Percentiles rank a stretch among this genome's conserved stretches.
phyloP scores from a whole-genome alignment of 73 alveolate species.

The Paramecium biaurelia region DNA sequence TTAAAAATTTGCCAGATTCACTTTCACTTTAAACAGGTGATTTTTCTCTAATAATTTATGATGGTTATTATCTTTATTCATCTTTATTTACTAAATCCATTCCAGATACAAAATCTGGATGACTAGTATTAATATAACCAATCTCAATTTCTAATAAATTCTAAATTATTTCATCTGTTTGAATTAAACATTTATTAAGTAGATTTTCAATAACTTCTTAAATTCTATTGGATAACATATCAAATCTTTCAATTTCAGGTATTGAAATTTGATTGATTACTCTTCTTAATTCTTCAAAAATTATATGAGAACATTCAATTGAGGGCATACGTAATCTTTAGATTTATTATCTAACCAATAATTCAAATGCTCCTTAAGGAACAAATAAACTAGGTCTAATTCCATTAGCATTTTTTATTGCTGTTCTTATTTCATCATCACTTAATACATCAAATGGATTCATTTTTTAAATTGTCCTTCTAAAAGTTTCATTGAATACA shows the following conservation, averaged over 20 bases:
- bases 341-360: slow-evolving; percentile 80
- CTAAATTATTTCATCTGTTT: slow-evolving; percentile 75
- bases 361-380: slow-evolving; percentile 95
- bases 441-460: slow-evolving; percentile 78
- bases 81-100: slow-evolving; percentile 57
- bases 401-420: slow-evolving; percentile 82
- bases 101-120: slow-evolving; percentile 85
- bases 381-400: slow-evolving; percentile 81
- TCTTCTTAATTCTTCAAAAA: slow-evolving; percentile 80
- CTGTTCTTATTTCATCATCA: slow-evolving; percentile 80
- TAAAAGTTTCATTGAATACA: slow-evolving; percentile 70
- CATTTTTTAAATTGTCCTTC: slow-evolving; percentile 62
- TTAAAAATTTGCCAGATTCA: slow-evolving; percentile 45
- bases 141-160: slow-evolving; percentile 76
- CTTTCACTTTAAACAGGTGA: slow-evolving; percentile 26
- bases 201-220: slow-evolving; percentile 74
- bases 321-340: slow-evolving; percentile 86
- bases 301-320: slow-evolving; percentile 76
- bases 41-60: not conserved
- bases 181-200: slow-evolving; percentile 68
- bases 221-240: slow-evolving; percentile 63
- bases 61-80: not conserved
- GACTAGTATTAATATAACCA: slow-evolving; percentile 82
- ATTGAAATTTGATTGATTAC: slow-evolving; percentile 69
- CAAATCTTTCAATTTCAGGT: slow-evolving; percentile 75